Percentiles rank a stretch among this genome's conserved stretches.
phyloP scores from a whole-genome alignment of 371 early-diverging fungal genomes.

The Blyttiomyces sp. region DNA sequence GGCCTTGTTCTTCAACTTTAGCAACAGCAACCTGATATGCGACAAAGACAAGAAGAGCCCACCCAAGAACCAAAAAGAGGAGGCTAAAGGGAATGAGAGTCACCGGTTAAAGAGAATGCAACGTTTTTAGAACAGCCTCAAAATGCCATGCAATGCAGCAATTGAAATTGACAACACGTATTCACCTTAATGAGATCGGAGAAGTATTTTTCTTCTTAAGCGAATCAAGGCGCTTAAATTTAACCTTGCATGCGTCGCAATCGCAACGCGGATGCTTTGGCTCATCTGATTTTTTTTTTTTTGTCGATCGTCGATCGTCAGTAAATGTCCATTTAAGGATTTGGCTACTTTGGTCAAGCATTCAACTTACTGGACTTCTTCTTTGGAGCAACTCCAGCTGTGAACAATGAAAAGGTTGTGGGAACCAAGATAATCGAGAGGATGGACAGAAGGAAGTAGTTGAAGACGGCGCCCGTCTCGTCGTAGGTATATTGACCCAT shows the following conservation, averaged over 20 bases:
- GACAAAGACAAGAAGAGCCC: slow-evolving; percentile 73
- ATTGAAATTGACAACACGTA: too few relatives aligned
- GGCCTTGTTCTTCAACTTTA: slow-evolving; percentile 56
- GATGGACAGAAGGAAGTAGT: slow-evolving; percentile 85
- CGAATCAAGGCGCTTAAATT: not conserved
- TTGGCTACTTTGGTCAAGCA: slow-evolving; percentile 1
- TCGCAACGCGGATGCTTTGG: too few relatives aligned
- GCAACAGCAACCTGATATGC: slow-evolving; percentile 75
- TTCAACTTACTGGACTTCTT: not conserved
- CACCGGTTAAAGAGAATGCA: too few relatives aligned
- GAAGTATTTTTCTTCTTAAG: not conserved
- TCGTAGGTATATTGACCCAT: slow-evolving; percentile 81
- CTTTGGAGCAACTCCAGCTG: not conserved
- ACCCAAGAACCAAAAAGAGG: slow-evolving; percentile 42
- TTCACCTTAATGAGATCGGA: too few relatives aligned
- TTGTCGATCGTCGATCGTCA: not conserved
- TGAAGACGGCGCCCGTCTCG: slow-evolving; percentile 90
- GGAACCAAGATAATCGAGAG: slow-evolving; percentile 80
- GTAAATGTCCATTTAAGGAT: not conserved
- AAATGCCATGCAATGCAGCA: too few relatives aligned
- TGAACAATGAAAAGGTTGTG: slow-evolving; percentile 5
- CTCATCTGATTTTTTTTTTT: too few relatives aligned
- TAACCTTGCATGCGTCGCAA: slow-evolving; percentile 15
- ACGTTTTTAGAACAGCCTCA: too few relatives aligned
- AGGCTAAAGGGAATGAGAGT: not conserved